Evolutionary conservation across 352 stramenopile species (phyloP).

Genomic region (Phytophthora tentaculata): DNA sequence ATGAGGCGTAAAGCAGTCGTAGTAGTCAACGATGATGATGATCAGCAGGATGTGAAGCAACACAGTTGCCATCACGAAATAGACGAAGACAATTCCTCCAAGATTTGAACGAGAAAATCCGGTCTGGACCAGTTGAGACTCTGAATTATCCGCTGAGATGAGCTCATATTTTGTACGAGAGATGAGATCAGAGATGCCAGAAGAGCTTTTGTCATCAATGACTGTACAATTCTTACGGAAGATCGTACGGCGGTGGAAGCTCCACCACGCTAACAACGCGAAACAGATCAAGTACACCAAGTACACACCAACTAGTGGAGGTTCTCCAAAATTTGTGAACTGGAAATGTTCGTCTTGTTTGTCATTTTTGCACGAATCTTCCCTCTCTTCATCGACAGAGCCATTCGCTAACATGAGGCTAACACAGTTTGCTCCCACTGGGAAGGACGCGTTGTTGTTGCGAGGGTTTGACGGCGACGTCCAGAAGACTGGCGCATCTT

Average conservation of each 20-base stretch:
- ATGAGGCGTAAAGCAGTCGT: conserved; percentile 33
- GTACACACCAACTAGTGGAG: conserved; percentile 23
- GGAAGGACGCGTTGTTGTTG: conserved; percentile 64
- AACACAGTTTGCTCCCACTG: conserved; percentile 41
- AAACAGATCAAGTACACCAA: conserved; percentile 34
- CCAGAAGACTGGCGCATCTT: conserved; percentile 46
- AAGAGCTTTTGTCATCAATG: conserved; percentile 4
- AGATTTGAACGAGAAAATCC: conserved; percentile 30
- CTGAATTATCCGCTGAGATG: conserved; percentile 7
- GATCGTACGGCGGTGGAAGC: conserved; percentile 13
- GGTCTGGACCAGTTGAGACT: conserved; percentile 20
- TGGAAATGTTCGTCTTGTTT: conserved; percentile 8
- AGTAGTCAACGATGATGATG: conserved; percentile 47
- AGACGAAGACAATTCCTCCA: conserved; percentile 30
- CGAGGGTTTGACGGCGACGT: conserved; percentile 45
- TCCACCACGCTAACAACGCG: conserved; percentile 21
- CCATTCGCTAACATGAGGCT: conserved; percentile 37
- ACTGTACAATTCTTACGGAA: conserved; percentile 30
- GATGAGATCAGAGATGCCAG: conserved; percentile 14
- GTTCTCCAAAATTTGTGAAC: conserved; percentile 37
- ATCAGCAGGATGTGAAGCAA: conserved; percentile 37
- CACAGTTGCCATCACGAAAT: conserved; percentile 29
- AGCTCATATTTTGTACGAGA: conserved; percentile 19
- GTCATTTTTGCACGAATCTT: conserved; percentile 18
- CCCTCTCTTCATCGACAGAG: conserved; percentile 22